Conservation (phyloP, 495 filamentous ascomycete species). For the Daldinia vernicosa region DNA sequence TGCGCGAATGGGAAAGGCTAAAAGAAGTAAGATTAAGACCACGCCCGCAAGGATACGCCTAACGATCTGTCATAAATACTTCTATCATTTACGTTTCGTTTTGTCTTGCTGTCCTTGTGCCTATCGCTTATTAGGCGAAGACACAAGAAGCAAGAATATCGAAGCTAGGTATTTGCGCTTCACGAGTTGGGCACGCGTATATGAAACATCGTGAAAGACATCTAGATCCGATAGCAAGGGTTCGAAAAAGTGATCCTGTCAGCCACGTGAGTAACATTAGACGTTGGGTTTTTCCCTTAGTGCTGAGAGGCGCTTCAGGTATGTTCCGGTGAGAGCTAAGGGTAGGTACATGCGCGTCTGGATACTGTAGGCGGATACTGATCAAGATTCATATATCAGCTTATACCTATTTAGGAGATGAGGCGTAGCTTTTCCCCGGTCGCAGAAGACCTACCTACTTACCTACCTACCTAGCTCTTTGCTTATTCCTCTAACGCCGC, state of each 20-base stretch:
- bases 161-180: slow-evolving; percentile 7
- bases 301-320: slow-evolving; percentile 15
- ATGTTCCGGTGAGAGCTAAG: slow-evolving; percentile 18
- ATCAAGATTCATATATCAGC: slow-evolving; percentile 5
- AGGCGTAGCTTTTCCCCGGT: slow-evolving; percentile 17
- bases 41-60: slow-evolving; percentile 14
- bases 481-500: slow-evolving; percentile 16
- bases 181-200: slow-evolving; percentile 18
- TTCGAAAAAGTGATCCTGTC: slow-evolving; percentile 22
- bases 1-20: slow-evolving; percentile 8
- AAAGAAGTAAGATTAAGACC: slow-evolving; percentile 11
- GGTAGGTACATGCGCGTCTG: slow-evolving; percentile 11
- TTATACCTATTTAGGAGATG: slow-evolving; percentile 18
- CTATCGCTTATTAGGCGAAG: slow-evolving; percentile 17
- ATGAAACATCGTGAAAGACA: slow-evolving; percentile 19
- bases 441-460: too few relatives aligned
- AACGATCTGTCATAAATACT: slow-evolving; percentile 32
- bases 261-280: slow-evolving; percentile 41
- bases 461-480: too few relatives aligned
- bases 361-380: slow-evolving; percentile 35
- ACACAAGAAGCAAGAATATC: slow-evolving; percentile 29
- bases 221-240: slow-evolving; percentile 32
- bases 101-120: slow-evolving; percentile 4
- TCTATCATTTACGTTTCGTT: slow-evolving; percentile 24
- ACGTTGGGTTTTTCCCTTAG: slow-evolving; percentile 28